Evolutionary conservation across 306 rosid genomes (phyloP), one percentile per base, ranked within the genome.

Genomic region (Prunus persica): DNA sequence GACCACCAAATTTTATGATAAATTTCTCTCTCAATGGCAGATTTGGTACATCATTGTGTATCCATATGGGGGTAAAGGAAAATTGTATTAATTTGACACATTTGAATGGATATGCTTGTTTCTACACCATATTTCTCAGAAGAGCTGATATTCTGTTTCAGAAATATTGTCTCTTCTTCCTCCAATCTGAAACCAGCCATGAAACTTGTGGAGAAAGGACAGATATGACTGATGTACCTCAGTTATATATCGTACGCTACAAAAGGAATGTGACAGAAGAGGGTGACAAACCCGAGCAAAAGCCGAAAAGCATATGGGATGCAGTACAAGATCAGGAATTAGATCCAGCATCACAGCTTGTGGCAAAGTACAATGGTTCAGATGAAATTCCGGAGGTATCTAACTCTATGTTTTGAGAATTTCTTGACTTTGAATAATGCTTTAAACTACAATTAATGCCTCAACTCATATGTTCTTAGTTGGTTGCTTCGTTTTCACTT

Each of bases 341-440:
- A 51, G 97, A 92, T 83, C 91, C 79, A 69, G 92, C 96, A 45
- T 85, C 96, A 72, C 99, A 92, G 83, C 93, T 90, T 72, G 97
- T 95, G 81, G 97, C 97, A 16, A 88, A 82, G 78, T 95, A 90
- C 90, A 90, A 88, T 74, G 99, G 97, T 73, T 82, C 88, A 28
- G 79, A 65, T 78, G 96, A 89, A 65, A 82, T 65, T 76, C 65
- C 88, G 47, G 88, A 95, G 97, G 98, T 92, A 78, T 71, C 72
- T 45, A 71, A 27, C 11, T 66, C 76, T 25, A 60, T 34, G 34
- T 28, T 60, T 24, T n/a, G 14, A 43, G 65, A 18, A 72, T 57
- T 30, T 25, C 27, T 38, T 78, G 65, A 46, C 25, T 41, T 69
- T 8, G 63, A 55, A n/a, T 57, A 55, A 20, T 73, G 6, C 60